Evolutionary conservation across 2,329 filamentous ascomycete genomes (phyloP).

Genomic region (Biscogniauxia marginata): DNA sequence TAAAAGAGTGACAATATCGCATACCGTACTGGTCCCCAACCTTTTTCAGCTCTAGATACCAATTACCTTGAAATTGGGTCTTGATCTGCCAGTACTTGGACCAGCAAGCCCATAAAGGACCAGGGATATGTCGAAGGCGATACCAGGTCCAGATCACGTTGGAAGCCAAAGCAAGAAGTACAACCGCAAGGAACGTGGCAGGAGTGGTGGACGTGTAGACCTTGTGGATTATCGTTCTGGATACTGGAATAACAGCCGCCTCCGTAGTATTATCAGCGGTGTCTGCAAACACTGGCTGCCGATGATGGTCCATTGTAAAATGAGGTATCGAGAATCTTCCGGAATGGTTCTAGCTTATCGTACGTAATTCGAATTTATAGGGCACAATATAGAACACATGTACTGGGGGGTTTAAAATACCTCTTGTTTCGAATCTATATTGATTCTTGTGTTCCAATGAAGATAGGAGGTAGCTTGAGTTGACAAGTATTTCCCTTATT

Average conservation of each 20-base stretch:
- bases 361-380: too few relatives aligned
- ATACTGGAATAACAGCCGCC: not conserved
- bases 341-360: too few relatives aligned
- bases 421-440: too few relatives aligned
- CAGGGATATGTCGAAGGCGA: conserved; percentile 19
- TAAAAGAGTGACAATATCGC: not conserved
- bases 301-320: not conserved
- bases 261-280: not conserved
- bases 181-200: not conserved
- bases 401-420: too few relatives aligned
- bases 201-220: not conserved
- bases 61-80: conserved; percentile 14
- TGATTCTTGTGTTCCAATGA: too few relatives aligned
- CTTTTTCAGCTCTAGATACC: conserved; percentile 15
- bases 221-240: not conserved
- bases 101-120: conserved; percentile 13
- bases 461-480: too few relatives aligned
- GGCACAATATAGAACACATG: too few relatives aligned
- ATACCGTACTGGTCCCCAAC: conserved; percentile 19
- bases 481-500: too few relatives aligned
- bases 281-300: not conserved
- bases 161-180: conserved; percentile 1
- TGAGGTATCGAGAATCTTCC: not conserved
- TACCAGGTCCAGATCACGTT: conserved; percentile 12
- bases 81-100: conserved; percentile 18